phyloP scores from a whole-genome alignment of 805 yeast genomes.

The Zygotorulaspora sp. region DNA sequence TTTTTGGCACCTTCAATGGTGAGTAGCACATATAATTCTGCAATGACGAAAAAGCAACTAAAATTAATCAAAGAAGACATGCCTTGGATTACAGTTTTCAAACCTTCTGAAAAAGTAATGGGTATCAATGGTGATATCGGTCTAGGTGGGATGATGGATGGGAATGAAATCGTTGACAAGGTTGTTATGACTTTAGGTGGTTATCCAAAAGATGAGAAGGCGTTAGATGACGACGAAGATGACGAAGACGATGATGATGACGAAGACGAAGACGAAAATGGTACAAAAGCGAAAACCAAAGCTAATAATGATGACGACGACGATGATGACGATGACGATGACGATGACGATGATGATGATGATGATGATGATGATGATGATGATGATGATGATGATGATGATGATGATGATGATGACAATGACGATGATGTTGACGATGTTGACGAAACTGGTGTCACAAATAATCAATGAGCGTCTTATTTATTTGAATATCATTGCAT shows the following conservation, averaged over 20 bases:
- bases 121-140: slow-evolving; percentile 95
- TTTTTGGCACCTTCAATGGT: slow-evolving; percentile 95
- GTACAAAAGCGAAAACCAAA: slow-evolving; percentile 37
- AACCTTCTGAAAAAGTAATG: slow-evolving; percentile 90
- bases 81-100: slow-evolving; percentile 92
- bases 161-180: slow-evolving; percentile 87
- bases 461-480: too few relatives aligned
- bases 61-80: slow-evolving; percentile 76
- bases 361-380: slow-evolving; percentile 41
- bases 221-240: slow-evolving; percentile 43
- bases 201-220: slow-evolving; percentile 53
- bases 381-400: too few relatives aligned
- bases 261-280: slow-evolving; percentile 31
- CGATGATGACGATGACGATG: slow-evolving; percentile 41
- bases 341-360: slow-evolving; percentile 45
- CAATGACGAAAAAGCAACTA: slow-evolving; percentile 80
- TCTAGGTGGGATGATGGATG: slow-evolving; percentile 99
- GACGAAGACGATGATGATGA: slow-evolving; percentile 40
- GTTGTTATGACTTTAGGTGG: slow-evolving; percentile 68
- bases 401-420: too few relatives aligned
- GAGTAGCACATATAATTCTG: slow-evolving; percentile 83
- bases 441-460: too few relatives aligned
- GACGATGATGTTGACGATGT: too few relatives aligned
- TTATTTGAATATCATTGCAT: too few relatives aligned
- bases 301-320: slow-evolving; percentile 45